Evolutionary conservation across 2,329 filamentous ascomycete species (phyloP), one percentile per base, ranked within the genome.

Genomic region (Penicillium sp.): DNA sequence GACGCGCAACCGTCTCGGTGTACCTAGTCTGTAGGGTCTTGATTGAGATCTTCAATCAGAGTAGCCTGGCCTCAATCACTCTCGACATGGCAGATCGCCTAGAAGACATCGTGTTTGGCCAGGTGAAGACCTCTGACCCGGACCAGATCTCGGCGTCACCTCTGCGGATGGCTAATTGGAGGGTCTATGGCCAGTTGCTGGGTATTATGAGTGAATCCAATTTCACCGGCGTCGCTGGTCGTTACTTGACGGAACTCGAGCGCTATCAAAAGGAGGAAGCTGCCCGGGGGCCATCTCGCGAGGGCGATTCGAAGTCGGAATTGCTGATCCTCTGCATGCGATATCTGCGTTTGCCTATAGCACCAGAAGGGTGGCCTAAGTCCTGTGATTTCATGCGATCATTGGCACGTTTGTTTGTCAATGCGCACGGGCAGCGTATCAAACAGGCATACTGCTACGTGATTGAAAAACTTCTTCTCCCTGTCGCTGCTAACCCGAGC

Each of bases 151-250:
- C 74, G 11, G 71, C 71, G 3, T 96, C 92, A 0, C 87, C 90
- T 0, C 79, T 97, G 24, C 91, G 92, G 62, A 86, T 94, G 74
- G 90, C 94, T 14, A 99, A 99, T 67, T 99, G 93, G 93, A 89
- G 90, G 57, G 86, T 99, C 3, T 97, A 97, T 71, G 88, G 91
- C 20, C 90, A 96, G 67, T 79, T 99, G 4, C 83, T 99, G 1
- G 94, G 95, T n/a, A 89, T 92, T 38, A 96, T 99, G 89, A 97
- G 94, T 74, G 89, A 89, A 43, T 87, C 94, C 61, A 93, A 95
- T 69, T 97, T 99, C 72, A 79, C 85, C 16, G 89, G 87, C 54
- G 92, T 99, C 44, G 87, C 90, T 4, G 85, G 86, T 53, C 86
- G 90, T 46, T 99, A 96, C 69, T 81, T 96, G 44, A 79, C 82